Conservation (phyloP, 129 eudicot genomes). For the Artemisia argyi region DNA sequence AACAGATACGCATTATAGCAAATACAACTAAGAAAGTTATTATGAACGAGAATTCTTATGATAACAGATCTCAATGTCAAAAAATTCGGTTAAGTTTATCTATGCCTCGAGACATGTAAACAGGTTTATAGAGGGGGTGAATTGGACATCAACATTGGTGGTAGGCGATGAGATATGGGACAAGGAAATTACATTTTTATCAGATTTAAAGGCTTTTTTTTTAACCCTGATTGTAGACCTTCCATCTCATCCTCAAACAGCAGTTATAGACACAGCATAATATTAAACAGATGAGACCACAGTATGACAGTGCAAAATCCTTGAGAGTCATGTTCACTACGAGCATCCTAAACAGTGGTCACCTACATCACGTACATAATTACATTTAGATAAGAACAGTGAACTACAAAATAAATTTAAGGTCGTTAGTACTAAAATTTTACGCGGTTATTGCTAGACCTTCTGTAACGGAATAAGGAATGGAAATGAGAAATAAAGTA, state of each 20-base stretch:
- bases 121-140: slow-evolving; percentile 2
- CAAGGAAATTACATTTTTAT: slow-evolving; percentile 2
- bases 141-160: slow-evolving; percentile 22
- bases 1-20: too few species aligned
- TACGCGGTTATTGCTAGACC: neutral
- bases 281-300: neutral
- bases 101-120: slow-evolving; percentile 17
- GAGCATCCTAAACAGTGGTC: too few species aligned
- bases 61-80: neutral
- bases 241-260: slow-evolving; percentile 8
- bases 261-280: neutral
- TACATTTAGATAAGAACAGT: neutral
- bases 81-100: neutral
- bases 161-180: neutral
- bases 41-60: neutral
- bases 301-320: slow-evolving; percentile 4
- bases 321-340: slow-evolving; percentile 8
- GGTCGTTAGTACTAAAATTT: neutral
- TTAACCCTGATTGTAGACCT: too few species aligned
- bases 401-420: neutral
- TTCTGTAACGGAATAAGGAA: too few species aligned
- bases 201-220: too few species aligned
- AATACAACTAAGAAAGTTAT: neutral
- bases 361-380: too few species aligned
- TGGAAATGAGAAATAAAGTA: too few species aligned